phyloP scores from a whole-genome alignment of 345 rosid genomes.

The Mercurialis annua region DNA sequence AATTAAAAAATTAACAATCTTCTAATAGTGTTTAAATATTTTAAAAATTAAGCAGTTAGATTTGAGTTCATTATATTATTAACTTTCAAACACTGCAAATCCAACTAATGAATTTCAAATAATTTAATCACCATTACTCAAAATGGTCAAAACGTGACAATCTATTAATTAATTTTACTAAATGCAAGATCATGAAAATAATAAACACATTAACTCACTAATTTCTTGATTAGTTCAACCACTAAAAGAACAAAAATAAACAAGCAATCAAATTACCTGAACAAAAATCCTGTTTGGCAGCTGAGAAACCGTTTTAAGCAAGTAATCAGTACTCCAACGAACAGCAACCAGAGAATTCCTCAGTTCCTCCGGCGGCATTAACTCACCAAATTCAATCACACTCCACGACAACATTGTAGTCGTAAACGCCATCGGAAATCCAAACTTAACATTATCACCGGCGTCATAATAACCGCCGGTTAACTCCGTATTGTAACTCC shows the following conservation, averaged over 20 bases:
- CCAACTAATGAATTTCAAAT: not conserved
- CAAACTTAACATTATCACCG: slow-evolving; percentile 89
- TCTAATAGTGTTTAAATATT: too few relatives aligned
- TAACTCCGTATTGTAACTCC: slow-evolving; percentile 57
- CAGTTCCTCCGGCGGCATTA: slow-evolving; percentile 66
- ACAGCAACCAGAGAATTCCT: slow-evolving; percentile 65
- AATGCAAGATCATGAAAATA: not conserved
- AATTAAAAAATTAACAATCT: too few relatives aligned
- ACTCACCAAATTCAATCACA: slow-evolving; percentile 71
- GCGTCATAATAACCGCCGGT: slow-evolving; percentile 96
- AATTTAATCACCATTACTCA: not conserved
- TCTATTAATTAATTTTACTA: not conserved
- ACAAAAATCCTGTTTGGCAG: slow-evolving; percentile 89
- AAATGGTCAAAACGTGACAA: slow-evolving; percentile 1
- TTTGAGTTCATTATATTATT: not conserved
- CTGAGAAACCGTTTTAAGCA: slow-evolving; percentile 83
- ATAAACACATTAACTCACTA: too few relatives aligned
- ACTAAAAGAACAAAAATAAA: not conserved
- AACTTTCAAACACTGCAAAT: not conserved
- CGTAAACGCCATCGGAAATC: slow-evolving; percentile 93
- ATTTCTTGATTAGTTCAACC: slow-evolving; percentile 15
- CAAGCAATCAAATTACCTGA: slow-evolving; percentile 45
- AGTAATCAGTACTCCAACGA: slow-evolving; percentile 80
- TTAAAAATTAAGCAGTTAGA: not conserved
- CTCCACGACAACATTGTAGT: slow-evolving; percentile 92